Evolutionary conservation across 202 grass and related monocot genomes (phyloP).

Genomic region (Zizania palustris): DNA sequence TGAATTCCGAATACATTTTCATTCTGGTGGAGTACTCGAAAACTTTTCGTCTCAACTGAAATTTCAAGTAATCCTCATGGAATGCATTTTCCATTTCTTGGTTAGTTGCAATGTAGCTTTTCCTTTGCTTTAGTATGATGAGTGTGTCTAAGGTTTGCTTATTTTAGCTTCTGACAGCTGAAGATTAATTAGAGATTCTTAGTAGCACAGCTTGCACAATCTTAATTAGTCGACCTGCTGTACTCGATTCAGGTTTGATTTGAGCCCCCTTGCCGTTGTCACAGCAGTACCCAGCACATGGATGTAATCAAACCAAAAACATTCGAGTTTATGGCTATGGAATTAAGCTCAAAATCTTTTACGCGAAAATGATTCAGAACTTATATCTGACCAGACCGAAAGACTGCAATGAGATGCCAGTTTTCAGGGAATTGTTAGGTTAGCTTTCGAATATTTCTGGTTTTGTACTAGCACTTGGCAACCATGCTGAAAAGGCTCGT

Average conservation of each 20-base stretch:
- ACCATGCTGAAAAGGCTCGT: conserved; percentile 23
- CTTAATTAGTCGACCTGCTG: conserved; percentile 29
- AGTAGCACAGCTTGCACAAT: conserved; percentile 16
- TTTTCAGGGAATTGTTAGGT: neutral
- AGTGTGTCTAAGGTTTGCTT: neutral
- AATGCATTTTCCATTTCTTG: neutral
- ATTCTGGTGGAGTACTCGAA: neutral
- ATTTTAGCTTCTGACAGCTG: too few species aligned
- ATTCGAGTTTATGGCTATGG: conserved; percentile 1
- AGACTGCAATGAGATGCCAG: neutral
- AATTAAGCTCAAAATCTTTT: conserved; percentile 23
- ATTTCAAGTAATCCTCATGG: neutral
- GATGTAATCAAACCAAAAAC: neutral
- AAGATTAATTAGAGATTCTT: too few species aligned
- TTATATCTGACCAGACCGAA: neutral
- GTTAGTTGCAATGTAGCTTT: conserved; percentile 39
- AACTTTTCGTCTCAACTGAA: neutral
- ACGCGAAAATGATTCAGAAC: neutral
- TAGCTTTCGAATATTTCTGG: neutral
- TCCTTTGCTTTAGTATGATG: conserved; percentile 34
- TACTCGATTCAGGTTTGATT: conserved; percentile 40
- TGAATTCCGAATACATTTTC: neutral
- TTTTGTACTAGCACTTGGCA: neutral
- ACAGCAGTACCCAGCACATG: neutral
- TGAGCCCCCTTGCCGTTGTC: conserved; percentile 25